Percentiles rank a stretch among this genome's conserved stretches.
Evolutionary conservation across 495 filamentous ascomycete genomes (phyloP).

Genomic region (Trichoderma reesei): DNA sequence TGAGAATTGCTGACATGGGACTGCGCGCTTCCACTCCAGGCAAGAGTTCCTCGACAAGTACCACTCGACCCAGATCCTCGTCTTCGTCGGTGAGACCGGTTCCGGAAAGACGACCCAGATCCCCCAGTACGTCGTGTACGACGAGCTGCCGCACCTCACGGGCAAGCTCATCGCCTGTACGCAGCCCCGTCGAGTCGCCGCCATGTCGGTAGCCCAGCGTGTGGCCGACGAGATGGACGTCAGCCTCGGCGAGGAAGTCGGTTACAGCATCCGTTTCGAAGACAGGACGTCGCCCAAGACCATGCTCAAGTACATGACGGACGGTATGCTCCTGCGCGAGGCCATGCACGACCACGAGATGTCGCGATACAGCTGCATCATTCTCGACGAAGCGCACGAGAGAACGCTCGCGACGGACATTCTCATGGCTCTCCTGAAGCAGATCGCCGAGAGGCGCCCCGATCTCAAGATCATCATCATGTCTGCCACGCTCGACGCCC

Average conservation of each 20-base stretch:
- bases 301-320: conserved; percentile 98
- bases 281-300: conserved; percentile 88
- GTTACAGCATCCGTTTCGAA: conserved; percentile 98
- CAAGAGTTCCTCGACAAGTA: conserved; percentile 90
- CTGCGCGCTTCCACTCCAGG: conserved; percentile 30
- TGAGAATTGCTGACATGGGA: neutral
- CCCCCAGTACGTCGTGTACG: conserved; percentile 93
- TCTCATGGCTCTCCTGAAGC: conserved; percentile 88
- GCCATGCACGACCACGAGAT: conserved; percentile 95
- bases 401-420: conserved; percentile 92
- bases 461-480: conserved; percentile 97
- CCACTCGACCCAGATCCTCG: conserved; percentile 86
- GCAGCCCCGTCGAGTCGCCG: conserved; percentile 93
- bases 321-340: conserved; percentile 96
- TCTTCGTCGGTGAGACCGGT: conserved; percentile 98
- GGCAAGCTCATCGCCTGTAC: conserved; percentile 92
- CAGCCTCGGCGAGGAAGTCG: conserved; percentile 85
- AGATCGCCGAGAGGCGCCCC: conserved; percentile 63
- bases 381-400: conserved; percentile 97
- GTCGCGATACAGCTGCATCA: conserved; percentile 90
- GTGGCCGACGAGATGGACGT: conserved; percentile 97
- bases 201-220: conserved; percentile 98
- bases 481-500: conserved; percentile 93
- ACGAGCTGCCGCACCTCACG: conserved; percentile 81
- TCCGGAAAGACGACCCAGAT: conserved; percentile 99